These are phyloP conservation scores for Globisporangium paroecandrum DNA, from an alignment of 352 stramenopile species.

Conservation along the genomic window DNA sequence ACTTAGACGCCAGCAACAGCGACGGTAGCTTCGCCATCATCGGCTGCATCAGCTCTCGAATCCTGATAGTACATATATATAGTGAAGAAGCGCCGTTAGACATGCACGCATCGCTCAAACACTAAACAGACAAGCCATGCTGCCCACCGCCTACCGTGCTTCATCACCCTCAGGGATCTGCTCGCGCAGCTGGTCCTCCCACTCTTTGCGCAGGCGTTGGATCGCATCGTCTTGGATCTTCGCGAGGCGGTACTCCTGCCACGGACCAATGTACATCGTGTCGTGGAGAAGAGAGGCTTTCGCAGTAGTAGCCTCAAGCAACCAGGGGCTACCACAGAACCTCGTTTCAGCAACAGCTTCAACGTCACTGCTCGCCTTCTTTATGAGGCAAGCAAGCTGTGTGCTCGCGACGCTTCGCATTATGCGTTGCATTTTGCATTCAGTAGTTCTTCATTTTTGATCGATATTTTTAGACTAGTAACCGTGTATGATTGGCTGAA, in stretches of 20 bases:
- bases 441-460: neutral
- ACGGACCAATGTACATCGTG: slow-evolving; percentile 82
- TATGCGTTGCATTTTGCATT: neutral
- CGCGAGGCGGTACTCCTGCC: slow-evolving; percentile 81
- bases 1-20: slow-evolving; percentile 57
- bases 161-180: slow-evolving; percentile 52
- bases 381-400: neutral
- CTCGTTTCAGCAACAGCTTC: neutral
- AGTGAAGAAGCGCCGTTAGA: neutral
- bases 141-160: slow-evolving; percentile 20
- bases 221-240: slow-evolving; percentile 83
- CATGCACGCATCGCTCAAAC: neutral
- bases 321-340: neutral
- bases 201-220: slow-evolving; percentile 61
- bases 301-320: neutral
- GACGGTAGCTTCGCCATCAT: slow-evolving; percentile 65
- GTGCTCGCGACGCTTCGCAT: neutral
- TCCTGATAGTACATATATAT: slow-evolving; percentile 22
- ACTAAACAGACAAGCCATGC: too few relatives aligned
- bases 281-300: neutral
- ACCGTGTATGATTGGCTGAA: slow-evolving; percentile 9
- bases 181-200: slow-evolving; percentile 51
- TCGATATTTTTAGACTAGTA: neutral
- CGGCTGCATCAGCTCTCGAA: slow-evolving; percentile 79
- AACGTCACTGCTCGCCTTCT: neutral